Evolutionary conservation across 306 rosid species (phyloP), one percentile per base, ranked within the genome.

Genomic region (Rubus parviflorus): DNA sequence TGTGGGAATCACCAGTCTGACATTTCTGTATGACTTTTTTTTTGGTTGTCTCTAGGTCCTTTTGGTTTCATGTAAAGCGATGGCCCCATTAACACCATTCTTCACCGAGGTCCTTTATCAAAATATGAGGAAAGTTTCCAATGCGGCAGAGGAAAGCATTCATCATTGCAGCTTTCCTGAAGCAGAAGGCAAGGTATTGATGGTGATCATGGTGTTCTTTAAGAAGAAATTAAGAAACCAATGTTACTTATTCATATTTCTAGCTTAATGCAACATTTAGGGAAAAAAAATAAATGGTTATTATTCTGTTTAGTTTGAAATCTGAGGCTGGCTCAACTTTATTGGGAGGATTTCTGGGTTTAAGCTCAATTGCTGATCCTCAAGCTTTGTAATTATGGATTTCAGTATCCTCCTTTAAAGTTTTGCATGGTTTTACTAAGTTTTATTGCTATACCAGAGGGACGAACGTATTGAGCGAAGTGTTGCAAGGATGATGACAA

Each of bases 21-120:
- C 38, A 23, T 22, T 47, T 62, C 3, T 43, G 62, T 74, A 45
- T 86, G 35, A 7, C 77, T 58, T 75, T 16, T 35, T 71, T 23
- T 4, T 58, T 54, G 51, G 51, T 46, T 54, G 69, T 70, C 62
- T 85, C 47, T 88, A 95, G 97, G 98, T 95, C 48, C 98, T 95
- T 81, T 74, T 95, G 81, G 75, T 90, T 67, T 89, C 97, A 11
- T 95, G 98, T 85, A 95, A 92, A 89, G 98, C 91, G 51, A 95
- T 95, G 98, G 96, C 98, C 70, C 97, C 98, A 20, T 92, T 95
- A 81, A 95, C 98, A 46, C 98, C 98, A 58, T 95, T 95, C 85
- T 95, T 95, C 84, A 90, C 97, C 1, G 98, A 95, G 89, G 97
- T 81, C 45, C 92, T 95, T 43, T 92, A 89, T 89, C 98, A 92